phyloP scores from a whole-genome alignment of 1,284 basidiomycete genomes.

The Ceratorhiza oryzae-sativae region DNA sequence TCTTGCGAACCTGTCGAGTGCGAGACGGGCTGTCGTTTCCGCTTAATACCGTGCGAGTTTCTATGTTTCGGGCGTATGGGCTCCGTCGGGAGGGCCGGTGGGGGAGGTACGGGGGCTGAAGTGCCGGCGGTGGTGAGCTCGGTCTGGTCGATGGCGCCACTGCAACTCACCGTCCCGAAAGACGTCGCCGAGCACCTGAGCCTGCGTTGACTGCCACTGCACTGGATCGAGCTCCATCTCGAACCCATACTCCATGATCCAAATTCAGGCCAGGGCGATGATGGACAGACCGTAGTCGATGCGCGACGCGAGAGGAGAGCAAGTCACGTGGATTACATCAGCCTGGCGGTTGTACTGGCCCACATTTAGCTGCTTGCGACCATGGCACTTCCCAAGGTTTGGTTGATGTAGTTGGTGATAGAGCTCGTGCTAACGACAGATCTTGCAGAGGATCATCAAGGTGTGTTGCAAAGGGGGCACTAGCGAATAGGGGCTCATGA shows the following conservation, averaged over 20 bases:
- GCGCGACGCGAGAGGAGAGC: slow-evolving; percentile 17
- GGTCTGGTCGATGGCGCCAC: neutral
- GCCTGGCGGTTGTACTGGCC: neutral
- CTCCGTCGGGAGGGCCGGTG: neutral
- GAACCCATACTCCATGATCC: slow-evolving; percentile 16
- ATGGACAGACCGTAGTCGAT: neutral
- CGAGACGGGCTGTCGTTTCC: slow-evolving; percentile 2
- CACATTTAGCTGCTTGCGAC: neutral
- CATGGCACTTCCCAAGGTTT: slow-evolving; percentile 52
- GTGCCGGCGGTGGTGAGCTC: neutral
- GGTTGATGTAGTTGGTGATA: neutral
- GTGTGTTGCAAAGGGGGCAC: slow-evolving; percentile 47
- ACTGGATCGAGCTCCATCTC: slow-evolving; percentile 15
- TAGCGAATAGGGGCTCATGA: slow-evolving; percentile 32
- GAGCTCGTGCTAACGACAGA: slow-evolving; percentile 19
- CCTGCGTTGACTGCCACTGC: slow-evolving; percentile 17
- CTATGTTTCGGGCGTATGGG: neutral
- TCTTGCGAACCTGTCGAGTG: neutral
- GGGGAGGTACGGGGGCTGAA: slow-evolving; percentile 1
- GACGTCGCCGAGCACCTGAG: neutral
- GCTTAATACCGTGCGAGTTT: slow-evolving; percentile 1
- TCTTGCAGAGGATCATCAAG: slow-evolving; percentile 63
- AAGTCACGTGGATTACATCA: slow-evolving; percentile 21
- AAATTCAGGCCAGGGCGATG: neutral
- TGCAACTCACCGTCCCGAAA: slow-evolving; percentile 16